Evolutionary conservation across 345 rosid species (phyloP).

Genomic region (Lumnitzera racemosa): DNA sequence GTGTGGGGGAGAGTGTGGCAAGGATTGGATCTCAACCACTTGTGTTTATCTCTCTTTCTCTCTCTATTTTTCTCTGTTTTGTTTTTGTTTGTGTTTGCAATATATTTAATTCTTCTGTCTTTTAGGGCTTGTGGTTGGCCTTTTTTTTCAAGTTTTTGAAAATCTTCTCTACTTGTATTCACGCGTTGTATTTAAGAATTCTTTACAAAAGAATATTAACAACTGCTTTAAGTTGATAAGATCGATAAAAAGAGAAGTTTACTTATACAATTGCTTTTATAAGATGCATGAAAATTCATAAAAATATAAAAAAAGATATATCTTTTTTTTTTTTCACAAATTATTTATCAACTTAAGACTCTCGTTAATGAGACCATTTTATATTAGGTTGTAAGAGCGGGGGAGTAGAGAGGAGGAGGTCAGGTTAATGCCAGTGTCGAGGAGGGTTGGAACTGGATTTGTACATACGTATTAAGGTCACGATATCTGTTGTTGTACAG

Average conservation of each 20-base stretch:
- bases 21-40: constrained; percentile 44
- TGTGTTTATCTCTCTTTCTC: constrained; percentile 10
- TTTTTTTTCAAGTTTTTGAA: constrained; percentile 23
- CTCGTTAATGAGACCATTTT: constrained; percentile 2
- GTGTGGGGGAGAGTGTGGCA: constrained; percentile 3
- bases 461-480: neutral
- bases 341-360: constrained; percentile 3
- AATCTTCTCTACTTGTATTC: constrained; percentile 3
- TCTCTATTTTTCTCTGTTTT: constrained; percentile 5
- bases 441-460: constrained; percentile 6
- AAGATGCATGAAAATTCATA: too few relatives aligned
- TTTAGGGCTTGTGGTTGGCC: constrained; percentile 36
- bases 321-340: too few relatives aligned
- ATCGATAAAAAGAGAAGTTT: too few relatives aligned
- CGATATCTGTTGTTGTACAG: neutral
- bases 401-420: constrained; percentile 16
- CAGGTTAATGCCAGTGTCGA: neutral
- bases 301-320: too few relatives aligned
- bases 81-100: constrained; percentile 16
- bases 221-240: too few relatives aligned
- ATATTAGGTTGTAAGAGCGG: neutral
- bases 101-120: neutral
- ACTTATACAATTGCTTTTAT: too few relatives aligned
- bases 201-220: too few relatives aligned
- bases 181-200: neutral